These are phyloP conservation scores for Butyriboletus loyo DNA, from an alignment of 768 basidiomycete species.

Conservation along the genomic window DNA sequence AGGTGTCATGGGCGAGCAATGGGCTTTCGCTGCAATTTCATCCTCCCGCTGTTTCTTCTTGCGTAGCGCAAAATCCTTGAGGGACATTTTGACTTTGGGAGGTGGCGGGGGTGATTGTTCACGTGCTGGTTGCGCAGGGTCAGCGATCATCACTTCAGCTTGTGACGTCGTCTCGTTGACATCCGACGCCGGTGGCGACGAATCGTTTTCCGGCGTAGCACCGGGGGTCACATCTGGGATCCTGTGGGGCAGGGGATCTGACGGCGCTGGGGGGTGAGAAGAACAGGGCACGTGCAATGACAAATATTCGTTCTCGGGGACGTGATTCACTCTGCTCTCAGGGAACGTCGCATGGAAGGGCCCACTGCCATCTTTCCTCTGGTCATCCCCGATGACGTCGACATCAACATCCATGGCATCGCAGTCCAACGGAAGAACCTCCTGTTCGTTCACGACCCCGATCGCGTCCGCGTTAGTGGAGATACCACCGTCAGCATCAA, in stretches of 20 bases:
- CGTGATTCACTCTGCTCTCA: background rate
- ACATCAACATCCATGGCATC: constrained; percentile 26
- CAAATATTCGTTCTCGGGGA: background rate
- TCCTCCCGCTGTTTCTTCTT: constrained; percentile 54
- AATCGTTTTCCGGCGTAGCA: background rate
- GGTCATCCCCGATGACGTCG: constrained; percentile 5
- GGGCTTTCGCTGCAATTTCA: constrained; percentile 33
- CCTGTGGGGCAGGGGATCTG: background rate
- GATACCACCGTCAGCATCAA: background rate
- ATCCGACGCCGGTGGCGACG: background rate
- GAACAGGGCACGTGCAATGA: background rate
- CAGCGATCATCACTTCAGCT: constrained; percentile 11
- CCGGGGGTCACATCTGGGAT: background rate
- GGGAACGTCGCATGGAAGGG: background rate
- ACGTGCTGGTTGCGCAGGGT: constrained; percentile 2
- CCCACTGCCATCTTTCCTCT: background rate
- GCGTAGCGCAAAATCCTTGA: constrained; percentile 55
- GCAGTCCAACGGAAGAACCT: background rate
- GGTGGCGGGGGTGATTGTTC: constrained; percentile 32
- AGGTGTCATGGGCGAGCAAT: constrained; percentile 20
- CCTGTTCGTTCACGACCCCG: background rate
- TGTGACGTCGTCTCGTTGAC: background rate
- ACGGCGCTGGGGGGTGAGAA: background rate
- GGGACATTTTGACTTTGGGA: constrained; percentile 54
- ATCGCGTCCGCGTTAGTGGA: background rate